A percentile compares a stretch with the other conserved stretches of the same genome.
These are phyloP conservation scores for Somion occarium DNA, from an alignment of 1,284 basidiomycete genomes.

Conservation along the genomic window DNA sequence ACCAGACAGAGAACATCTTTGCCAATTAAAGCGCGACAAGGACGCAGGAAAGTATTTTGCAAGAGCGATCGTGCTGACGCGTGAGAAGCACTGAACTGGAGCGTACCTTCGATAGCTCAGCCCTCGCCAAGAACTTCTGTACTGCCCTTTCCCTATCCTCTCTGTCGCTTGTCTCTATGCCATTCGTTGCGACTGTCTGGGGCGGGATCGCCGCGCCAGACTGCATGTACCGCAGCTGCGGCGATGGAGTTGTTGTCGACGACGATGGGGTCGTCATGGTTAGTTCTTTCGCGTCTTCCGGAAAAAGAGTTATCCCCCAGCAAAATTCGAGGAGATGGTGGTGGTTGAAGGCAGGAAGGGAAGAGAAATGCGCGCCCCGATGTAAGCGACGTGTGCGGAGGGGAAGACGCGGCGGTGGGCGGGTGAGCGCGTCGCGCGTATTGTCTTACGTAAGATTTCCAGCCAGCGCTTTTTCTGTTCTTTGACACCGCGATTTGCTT, in stretches of 20 bases:
- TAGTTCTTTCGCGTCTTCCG: conserved; percentile 4
- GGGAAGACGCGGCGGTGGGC: conserved; percentile 5
- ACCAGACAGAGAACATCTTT: background rate
- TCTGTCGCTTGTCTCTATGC: conserved; percentile 22
- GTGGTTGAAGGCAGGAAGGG: background rate
- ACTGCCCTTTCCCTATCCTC: conserved; percentile 59
- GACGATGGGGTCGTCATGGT: conserved; percentile 72
- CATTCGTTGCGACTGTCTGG: conserved; percentile 19
- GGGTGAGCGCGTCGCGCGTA: conserved; percentile 7
- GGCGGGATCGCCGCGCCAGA: conserved; percentile 34
- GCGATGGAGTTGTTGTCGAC: conserved; percentile 72
- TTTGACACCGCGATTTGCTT: background rate
- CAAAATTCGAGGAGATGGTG: background rate
- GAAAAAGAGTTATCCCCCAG: background rate
- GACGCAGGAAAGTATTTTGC: background rate
- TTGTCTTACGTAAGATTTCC: background rate
- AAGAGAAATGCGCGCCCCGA: background rate
- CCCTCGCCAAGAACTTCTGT: conserved; percentile 68
- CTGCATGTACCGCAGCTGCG: conserved; percentile 57
- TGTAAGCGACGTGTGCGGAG: background rate
- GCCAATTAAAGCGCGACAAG: background rate
- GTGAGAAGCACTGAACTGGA: background rate
- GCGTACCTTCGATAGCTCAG: conserved; percentile 71
- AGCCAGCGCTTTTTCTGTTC: background rate
- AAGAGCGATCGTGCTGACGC: no score